Evolutionary conservation across 148 eudicot genomes (phyloP).

Genomic region (Vaccinium vitisidaea): DNA sequence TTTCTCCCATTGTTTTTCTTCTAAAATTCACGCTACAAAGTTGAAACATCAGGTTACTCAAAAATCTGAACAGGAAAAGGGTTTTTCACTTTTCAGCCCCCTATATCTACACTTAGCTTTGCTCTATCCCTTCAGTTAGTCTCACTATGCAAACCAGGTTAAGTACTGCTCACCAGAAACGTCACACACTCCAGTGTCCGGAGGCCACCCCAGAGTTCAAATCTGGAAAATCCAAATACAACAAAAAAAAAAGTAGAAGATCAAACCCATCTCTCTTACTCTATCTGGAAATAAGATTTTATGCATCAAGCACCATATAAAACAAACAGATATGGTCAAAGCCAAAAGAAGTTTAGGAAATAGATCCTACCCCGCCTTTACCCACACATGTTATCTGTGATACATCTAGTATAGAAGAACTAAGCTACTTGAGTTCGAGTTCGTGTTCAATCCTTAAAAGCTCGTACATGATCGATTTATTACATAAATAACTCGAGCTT

Average conservation of each 20-base stretch:
- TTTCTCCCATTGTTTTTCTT: constrained; percentile 26
- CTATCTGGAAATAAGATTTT: neutral
- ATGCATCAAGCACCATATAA: too few species aligned
- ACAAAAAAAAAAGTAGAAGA: neutral
- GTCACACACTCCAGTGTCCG: neutral
- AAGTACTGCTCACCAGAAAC: neutral
- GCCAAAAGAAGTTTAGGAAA: neutral
- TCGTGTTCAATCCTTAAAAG: too few species aligned
- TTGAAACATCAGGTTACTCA: neutral
- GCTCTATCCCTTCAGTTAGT: neutral
- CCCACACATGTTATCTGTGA: neutral
- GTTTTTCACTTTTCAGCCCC: neutral
- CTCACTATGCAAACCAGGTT: neutral
- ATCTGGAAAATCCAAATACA: neutral
- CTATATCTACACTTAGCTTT: neutral
- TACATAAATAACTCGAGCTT: too few species aligned
- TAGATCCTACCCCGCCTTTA: neutral
- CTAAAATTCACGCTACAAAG: constrained; percentile 9
- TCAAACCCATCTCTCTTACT: too few species aligned
- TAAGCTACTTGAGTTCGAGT: too few species aligned
- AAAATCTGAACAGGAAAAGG: neutral
- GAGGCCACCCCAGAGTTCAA: constrained; percentile 1
- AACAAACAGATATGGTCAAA: neutral
- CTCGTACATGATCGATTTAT: too few species aligned
- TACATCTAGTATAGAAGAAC: neutral